Conservation (phyloP, 495 filamentous ascomycete genomes). For the Neurospora africana region DNA sequence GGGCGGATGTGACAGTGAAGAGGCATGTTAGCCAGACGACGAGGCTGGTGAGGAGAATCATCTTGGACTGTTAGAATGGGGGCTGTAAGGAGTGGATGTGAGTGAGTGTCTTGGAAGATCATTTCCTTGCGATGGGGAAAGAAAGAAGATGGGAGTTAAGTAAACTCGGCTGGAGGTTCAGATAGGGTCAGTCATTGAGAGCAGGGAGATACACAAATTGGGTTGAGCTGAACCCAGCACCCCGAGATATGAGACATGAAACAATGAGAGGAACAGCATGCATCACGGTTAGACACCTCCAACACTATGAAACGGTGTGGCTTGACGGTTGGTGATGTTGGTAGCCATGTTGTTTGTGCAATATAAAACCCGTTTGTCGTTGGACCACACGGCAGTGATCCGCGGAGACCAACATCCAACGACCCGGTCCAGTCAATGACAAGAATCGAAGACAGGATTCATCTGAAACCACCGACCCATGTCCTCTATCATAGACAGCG, state of each 20-base stretch:
- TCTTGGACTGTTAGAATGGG: background rate
- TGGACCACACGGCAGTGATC: background rate
- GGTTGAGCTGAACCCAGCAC: background rate
- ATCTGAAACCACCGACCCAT: background rate
- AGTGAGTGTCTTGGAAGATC: background rate
- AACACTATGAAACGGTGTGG: background rate
- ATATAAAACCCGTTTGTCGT: background rate
- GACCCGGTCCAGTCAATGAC: background rate
- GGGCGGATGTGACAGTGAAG: background rate
- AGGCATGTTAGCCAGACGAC: conserved; percentile 1
- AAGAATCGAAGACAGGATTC: background rate
- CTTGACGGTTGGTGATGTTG: background rate
- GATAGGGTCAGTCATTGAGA: background rate
- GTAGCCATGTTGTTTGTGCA: background rate
- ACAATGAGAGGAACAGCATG: background rate
- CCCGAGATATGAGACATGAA: background rate
- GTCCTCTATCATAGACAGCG: background rate
- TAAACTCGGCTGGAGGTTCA: background rate
- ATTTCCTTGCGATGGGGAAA: background rate
- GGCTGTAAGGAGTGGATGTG: background rate
- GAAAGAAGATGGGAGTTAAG: background rate
- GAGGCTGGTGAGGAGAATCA: background rate
- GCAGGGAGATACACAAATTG: too few relatives aligned
- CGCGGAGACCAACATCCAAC: background rate
- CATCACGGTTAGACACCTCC: background rate